Evolutionary conservation across 805 yeast species (phyloP).

Genomic region (Kluyveromyces starmeri): DNA sequence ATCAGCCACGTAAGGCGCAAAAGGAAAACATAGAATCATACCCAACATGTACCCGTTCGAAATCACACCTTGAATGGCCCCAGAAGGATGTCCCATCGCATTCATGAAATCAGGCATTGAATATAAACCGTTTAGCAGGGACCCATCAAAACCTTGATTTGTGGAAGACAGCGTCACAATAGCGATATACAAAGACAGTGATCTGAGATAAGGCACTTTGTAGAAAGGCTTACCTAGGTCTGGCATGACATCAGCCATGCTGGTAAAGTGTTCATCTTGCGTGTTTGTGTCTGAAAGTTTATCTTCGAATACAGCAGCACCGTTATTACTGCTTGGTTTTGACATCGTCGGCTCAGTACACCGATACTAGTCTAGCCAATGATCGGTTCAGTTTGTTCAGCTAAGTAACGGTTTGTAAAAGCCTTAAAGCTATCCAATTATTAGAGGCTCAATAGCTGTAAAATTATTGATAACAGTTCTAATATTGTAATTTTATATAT

Average conservation of each 20-base stretch:
- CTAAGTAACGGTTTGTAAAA: too few species aligned
- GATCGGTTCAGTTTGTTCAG: too few species aligned
- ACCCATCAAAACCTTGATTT: slow-evolving; percentile 41
- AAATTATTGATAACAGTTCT: too few species aligned
- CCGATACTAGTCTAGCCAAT: too few species aligned
- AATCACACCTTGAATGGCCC: slow-evolving; percentile 35
- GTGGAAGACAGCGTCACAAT: slow-evolving; percentile 39
- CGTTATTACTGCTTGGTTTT: too few species aligned
- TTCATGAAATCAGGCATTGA: slow-evolving; percentile 34
- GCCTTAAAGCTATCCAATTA: too few species aligned
- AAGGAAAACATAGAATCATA: slow-evolving; percentile 23
- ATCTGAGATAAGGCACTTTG: slow-evolving; percentile 30
- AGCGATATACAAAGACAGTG: slow-evolving; percentile 32
- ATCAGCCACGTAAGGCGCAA: slow-evolving; percentile 30
- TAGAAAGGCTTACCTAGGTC: neutral
- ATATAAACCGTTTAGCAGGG: slow-evolving; percentile 44
- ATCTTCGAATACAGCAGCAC: too few species aligned
- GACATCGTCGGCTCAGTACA: too few species aligned
- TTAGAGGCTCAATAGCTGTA: too few species aligned
- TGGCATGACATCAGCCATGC: neutral
- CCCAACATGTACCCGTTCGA: slow-evolving; percentile 38
- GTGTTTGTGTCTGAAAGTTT: too few species aligned
- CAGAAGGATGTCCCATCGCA: slow-evolving; percentile 33
- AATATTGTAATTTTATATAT: too few species aligned
- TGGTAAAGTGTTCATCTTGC: too few species aligned